Percentiles rank a stretch among this genome's conserved stretches.
These are phyloP conservation scores for Panaeolus cyanescens DNA, from an alignment of 768 basidiomycete species.

Conservation along the genomic window DNA sequence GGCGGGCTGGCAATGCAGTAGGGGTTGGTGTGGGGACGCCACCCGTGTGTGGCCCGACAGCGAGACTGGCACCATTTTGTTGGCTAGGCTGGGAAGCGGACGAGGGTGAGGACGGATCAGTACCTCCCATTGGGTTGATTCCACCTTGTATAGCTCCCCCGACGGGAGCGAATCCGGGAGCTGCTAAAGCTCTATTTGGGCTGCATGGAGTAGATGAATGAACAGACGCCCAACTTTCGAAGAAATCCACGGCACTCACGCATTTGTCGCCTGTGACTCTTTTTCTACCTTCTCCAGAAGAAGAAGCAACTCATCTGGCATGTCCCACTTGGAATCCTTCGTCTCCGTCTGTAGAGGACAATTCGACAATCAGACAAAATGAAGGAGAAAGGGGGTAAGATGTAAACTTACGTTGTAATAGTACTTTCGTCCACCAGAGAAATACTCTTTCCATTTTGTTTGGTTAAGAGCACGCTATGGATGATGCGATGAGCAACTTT, in stretches of 20 bases:
- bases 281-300: conserved; percentile 85
- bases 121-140: conserved; percentile 51
- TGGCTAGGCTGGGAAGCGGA: conserved; percentile 51
- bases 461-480: conserved; percentile 79
- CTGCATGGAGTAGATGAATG: conserved; percentile 10
- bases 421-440: conserved; percentile 88
- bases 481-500: not conserved
- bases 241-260: conserved; percentile 11
- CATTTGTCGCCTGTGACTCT: conserved; percentile 49
- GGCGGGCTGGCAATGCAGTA: conserved; percentile 60
- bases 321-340: conserved; percentile 97
- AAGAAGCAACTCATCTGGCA: conserved; percentile 90
- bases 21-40: not conserved
- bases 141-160: conserved; percentile 54
- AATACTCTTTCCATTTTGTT: conserved; percentile 97
- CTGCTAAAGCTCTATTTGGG: conserved; percentile 32
- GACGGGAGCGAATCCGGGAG: conserved; percentile 45
- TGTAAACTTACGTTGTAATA: conserved; percentile 72
- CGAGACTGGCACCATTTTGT: conserved; percentile 49
- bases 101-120: conserved; percentile 49
- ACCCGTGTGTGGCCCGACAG: conserved; percentile 54
- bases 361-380: not conserved
- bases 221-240: conserved; percentile 8
- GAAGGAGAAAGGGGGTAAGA: not conserved
- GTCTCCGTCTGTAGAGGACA: conserved; percentile 60